A percentile compares a stretch with the other conserved stretches of the same genome.
These are phyloP conservation scores for Ogataea saltuana DNA, from an alignment of 805 yeast genomes.

Conservation along the genomic window DNA sequence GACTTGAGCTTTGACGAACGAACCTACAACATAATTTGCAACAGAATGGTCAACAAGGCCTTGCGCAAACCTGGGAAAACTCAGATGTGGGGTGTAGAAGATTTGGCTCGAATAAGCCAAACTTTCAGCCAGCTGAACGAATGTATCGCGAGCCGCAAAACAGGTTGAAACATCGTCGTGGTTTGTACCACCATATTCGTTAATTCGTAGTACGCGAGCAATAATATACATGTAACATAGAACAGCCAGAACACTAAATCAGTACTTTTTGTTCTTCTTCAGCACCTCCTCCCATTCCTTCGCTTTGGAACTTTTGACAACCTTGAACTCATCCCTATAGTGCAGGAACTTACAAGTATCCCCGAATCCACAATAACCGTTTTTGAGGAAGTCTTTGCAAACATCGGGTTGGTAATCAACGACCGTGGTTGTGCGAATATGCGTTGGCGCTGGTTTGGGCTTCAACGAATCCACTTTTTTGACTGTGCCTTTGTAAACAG, in stretches of 20 bases:
- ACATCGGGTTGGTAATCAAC: constrained; percentile 91
- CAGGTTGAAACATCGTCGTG: not conserved
- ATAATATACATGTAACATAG: constrained; percentile 11
- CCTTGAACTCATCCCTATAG: constrained; percentile 78
- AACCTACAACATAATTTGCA: constrained; percentile 15
- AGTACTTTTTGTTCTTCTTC: constrained; percentile 28
- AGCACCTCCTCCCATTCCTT: constrained; percentile 64
- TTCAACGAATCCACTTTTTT: constrained; percentile 15
- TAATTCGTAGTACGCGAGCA: not conserved
- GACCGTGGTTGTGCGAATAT: constrained; percentile 63
- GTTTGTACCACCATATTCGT: no score
- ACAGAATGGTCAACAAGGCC: constrained; percentile 16
- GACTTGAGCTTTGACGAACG: constrained; percentile 10
- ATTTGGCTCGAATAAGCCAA: not conserved
- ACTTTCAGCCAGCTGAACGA: constrained; percentile 17
- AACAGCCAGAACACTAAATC: constrained; percentile 4
- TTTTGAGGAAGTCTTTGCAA: constrained; percentile 86
- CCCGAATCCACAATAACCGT: constrained; percentile 97
- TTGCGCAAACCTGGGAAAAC: constrained; percentile 1
- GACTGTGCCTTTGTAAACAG: constrained; percentile 32
- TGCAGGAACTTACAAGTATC: constrained; percentile 95
- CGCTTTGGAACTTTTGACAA: constrained; percentile 39
- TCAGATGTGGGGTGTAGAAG: constrained; percentile 4
- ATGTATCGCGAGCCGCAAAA: constrained; percentile 7
- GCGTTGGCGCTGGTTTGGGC: constrained; percentile 37